Percentiles rank a stretch among this genome's conserved stretches.
Evolutionary conservation across 2,329 filamentous ascomycete species (phyloP).

Genomic region (Chrysoporthe puriensis): DNA sequence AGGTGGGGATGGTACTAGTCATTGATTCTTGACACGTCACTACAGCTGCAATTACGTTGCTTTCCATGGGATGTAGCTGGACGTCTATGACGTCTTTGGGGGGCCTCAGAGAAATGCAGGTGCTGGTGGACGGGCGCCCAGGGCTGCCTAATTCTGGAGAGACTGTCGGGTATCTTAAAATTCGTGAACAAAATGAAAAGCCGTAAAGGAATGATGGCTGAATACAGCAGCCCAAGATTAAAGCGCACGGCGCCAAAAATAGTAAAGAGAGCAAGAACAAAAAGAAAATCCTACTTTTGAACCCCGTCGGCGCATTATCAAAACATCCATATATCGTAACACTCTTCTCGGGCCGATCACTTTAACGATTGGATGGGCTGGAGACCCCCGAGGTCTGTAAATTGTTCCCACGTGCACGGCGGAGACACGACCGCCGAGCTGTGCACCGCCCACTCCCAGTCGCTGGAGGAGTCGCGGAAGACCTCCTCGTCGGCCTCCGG

Average conservation of each 20-base stretch:
- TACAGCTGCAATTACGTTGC: background rate
- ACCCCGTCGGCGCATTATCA: too few species aligned
- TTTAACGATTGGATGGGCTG: constrained; percentile 12
- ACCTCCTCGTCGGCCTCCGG: background rate
- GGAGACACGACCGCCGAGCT: constrained; percentile 17
- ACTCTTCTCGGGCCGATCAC: background rate
- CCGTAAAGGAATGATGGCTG: background rate
- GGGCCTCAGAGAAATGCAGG: background rate
- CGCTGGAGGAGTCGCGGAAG: constrained; percentile 12
- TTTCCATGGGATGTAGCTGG: background rate
- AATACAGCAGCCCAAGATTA: background rate
- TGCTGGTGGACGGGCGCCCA: background rate
- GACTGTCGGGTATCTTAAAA: constrained; percentile 18
- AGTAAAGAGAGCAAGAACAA: too few species aligned
- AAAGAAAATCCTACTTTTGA: background rate
- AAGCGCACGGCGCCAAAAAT: background rate
- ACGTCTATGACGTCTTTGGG: background rate
- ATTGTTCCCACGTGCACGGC: constrained; percentile 28
- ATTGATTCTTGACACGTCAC: too few species aligned
- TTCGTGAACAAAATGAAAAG: background rate
- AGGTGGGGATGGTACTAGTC: too few species aligned
- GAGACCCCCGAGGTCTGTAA: constrained; percentile 26
- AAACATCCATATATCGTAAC: too few species aligned
- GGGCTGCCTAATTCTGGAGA: background rate
- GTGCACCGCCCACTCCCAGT: constrained; percentile 21